phyloP scores from a whole-genome alignment of 139 green algal species.

The Edaphochlamys debaryana region DNA sequence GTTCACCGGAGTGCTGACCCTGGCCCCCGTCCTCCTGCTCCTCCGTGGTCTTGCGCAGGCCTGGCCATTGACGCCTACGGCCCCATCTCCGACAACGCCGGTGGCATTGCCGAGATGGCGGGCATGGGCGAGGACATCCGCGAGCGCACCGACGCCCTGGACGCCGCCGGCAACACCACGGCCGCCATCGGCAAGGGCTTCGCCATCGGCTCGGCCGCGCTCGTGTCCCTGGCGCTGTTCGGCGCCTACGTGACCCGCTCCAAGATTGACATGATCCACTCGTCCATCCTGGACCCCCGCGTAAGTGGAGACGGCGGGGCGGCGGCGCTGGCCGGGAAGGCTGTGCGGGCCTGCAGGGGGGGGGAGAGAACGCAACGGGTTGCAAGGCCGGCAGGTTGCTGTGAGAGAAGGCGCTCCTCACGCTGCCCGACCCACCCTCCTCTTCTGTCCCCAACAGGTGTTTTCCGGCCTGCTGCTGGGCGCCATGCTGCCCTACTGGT shows the following conservation, averaged over 20 bases:
- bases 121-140: constrained; percentile 98
- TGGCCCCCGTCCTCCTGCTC: no score
- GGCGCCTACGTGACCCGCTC: constrained; percentile 93
- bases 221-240: constrained; percentile 98
- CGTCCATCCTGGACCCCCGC: constrained; percentile 92
- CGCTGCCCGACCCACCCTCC: no score
- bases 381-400: no score
- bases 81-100: constrained; percentile 96
- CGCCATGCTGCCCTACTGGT: constrained; percentile 98
- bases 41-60: constrained; percentile 53
- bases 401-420: no score
- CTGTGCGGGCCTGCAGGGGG: no score
- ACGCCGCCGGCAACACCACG: constrained; percentile 98
- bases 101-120: constrained; percentile 98
- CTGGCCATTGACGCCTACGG: constrained; percentile 97
- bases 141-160: constrained; percentile 96
- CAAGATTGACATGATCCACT: constrained; percentile 82
- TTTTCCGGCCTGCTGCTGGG: constrained; percentile 94
- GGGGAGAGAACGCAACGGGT: no score
- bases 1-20: no score
- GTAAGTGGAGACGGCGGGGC: constrained; percentile 31
- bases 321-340: no score
- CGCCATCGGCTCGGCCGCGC: constrained; percentile 96
- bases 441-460: constrained; percentile 74
- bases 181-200: constrained; percentile 99